Conservation (phyloP, 2,329 filamentous ascomycete genomes). For the Calonectria pseudoturangicola region DNA sequence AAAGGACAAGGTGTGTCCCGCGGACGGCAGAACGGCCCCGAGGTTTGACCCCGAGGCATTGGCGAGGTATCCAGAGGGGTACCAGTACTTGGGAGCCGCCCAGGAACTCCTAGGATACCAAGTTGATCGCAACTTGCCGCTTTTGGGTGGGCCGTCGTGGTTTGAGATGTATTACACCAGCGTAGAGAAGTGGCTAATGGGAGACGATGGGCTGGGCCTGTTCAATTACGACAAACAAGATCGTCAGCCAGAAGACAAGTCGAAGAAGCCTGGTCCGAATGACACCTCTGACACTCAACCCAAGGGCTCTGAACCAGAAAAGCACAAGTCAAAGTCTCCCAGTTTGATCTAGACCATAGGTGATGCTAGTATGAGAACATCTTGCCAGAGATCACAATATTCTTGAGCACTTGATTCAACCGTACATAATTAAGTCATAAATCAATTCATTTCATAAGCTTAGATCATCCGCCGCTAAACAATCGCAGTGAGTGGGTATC, state of each 20-base stretch:
- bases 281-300: not conserved
- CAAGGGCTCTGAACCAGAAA: not conserved
- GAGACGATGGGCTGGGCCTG: not conserved
- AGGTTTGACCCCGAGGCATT: not conserved
- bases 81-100: not conserved
- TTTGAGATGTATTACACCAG: slow-evolving; percentile 20
- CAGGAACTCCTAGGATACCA: not conserved
- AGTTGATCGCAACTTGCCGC: not conserved
- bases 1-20: not conserved
- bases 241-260: not conserved
- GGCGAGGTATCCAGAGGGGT: slow-evolving; percentile 1
- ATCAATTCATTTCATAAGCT: not conserved
- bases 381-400: not conserved
- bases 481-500: slow-evolving; percentile 7
- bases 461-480: slow-evolving; percentile 9
- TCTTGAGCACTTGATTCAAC: not conserved
- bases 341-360: not conserved
- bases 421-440: not conserved
- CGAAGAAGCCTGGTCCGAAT: not conserved
- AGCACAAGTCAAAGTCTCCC: not conserved
- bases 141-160: slow-evolving; percentile 8
- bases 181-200: slow-evolving; percentile 14
- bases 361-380: not conserved
- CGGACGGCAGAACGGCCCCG: not conserved
- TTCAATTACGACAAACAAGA: not conserved